These are phyloP conservation scores for Scedosporium minutisporum DNA, from an alignment of 2,329 filamentous ascomycete species.

Conservation along the genomic window DNA sequence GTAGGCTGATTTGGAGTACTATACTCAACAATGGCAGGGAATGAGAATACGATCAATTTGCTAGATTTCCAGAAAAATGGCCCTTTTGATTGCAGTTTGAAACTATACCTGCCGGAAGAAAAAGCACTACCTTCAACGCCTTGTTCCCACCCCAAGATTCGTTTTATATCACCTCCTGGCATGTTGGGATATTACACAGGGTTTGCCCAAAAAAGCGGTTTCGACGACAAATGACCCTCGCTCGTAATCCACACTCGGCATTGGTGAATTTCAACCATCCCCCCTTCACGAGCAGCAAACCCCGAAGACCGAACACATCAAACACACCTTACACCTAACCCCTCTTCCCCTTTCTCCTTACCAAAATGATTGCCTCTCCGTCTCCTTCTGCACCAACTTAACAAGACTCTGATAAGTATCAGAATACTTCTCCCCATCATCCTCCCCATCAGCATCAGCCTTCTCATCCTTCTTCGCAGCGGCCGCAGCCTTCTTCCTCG, in stretches of 20 bases:
- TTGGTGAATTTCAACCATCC: not conserved
- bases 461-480: constrained; percentile 33
- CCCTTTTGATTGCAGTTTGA: not conserved
- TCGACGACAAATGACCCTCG: not conserved
- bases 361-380: constrained; percentile 45
- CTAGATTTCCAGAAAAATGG: not conserved
- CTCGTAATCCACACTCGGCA: not conserved
- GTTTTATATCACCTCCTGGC: constrained; percentile 6
- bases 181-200: constrained; percentile 7
- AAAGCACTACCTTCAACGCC: not conserved
- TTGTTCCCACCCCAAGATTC: not conserved
- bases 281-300: not conserved
- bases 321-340: not conserved
- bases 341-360: not conserved
- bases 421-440: constrained; percentile 49
- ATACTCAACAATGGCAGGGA: no score
- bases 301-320: not conserved
- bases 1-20: no score
- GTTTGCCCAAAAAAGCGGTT: not conserved
- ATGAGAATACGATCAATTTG: not conserved
- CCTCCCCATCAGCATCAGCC: constrained; percentile 29
- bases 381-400: constrained; percentile 59
- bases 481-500: constrained; percentile 26
- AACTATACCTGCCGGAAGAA: constrained; percentile 2
- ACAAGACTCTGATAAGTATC: constrained; percentile 56